Percentiles rank a stretch among this genome's conserved stretches.
phyloP scores from a whole-genome alignment of 2,329 filamentous ascomycete species.

The Aspergillus sergii region DNA sequence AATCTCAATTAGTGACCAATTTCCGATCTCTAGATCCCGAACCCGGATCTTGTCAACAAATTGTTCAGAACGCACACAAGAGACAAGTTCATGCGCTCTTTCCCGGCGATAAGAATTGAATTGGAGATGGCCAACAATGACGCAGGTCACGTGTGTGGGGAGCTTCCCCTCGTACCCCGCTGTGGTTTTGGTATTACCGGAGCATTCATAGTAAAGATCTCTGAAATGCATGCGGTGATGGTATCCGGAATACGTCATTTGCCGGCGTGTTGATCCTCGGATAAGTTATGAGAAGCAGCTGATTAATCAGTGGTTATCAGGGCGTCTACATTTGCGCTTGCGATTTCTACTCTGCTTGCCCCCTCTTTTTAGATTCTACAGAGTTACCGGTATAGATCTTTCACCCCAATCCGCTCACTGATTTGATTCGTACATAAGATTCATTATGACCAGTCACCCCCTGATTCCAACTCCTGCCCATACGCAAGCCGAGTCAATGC shows the following conservation, averaged over 20 bases:
- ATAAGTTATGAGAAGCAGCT: constrained; percentile 1
- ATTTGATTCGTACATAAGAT: not conserved
- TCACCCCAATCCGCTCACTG: not conserved
- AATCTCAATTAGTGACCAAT: not conserved
- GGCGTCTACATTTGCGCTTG: not conserved
- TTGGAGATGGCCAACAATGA: constrained; percentile 21
- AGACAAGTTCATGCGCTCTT: not conserved
- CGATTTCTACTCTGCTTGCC: not conserved
- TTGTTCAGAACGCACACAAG: not conserved
- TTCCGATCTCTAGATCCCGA: not conserved
- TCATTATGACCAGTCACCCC: constrained; percentile 31
- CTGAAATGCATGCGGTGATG: not conserved
- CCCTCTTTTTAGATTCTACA: not conserved
- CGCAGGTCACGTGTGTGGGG: constrained; percentile 32
- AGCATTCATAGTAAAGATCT: not conserved
- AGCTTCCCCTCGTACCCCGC: constrained; percentile 22
- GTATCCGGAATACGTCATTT: constrained; percentile 11
- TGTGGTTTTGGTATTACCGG: constrained; percentile 15
- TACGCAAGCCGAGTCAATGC: constrained; percentile 59
- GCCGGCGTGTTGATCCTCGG: constrained; percentile 8
- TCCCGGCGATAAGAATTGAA: constrained; percentile 8
- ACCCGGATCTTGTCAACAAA: not conserved
- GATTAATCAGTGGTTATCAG: constrained; percentile 14
- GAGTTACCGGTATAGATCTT: not conserved
- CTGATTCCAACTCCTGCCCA: constrained; percentile 61